Conservation (phyloP, 2,329 filamentous ascomycete species). For the Helminthosporium solani region DNA sequence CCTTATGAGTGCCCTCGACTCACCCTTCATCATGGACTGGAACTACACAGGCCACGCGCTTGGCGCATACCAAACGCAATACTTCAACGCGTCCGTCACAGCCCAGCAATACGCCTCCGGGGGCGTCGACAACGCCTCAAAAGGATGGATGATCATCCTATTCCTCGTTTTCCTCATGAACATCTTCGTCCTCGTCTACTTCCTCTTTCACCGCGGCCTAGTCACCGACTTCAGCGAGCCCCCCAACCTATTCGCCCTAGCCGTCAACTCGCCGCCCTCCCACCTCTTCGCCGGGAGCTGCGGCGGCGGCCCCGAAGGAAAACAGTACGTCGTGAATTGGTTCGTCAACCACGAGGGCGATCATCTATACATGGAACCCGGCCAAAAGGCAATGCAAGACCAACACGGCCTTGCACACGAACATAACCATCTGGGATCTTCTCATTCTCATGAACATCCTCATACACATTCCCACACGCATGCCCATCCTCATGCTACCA, state of each 20-base stretch:
- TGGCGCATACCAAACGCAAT: conserved; percentile 51
- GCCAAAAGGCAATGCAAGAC: conserved; percentile 31
- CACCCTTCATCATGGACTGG: conserved; percentile 60
- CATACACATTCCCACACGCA: conserved; percentile 5
- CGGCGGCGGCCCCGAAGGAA: conserved; percentile 55
- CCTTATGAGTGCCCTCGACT: conserved; percentile 58
- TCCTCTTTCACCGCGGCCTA: conserved; percentile 59
- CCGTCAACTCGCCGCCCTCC: conserved; percentile 64
- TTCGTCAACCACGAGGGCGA: conserved; percentile 50
- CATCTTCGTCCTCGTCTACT: conserved; percentile 63
- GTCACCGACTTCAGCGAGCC: conserved; percentile 80
- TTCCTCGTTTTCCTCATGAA: conserved; percentile 67
- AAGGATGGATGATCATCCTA: conserved; percentile 67
- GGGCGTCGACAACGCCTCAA: conserved; percentile 61
- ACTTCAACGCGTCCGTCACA: conserved; percentile 64
- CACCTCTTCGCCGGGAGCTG: conserved; percentile 56
- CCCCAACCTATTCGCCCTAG: conserved; percentile 70
- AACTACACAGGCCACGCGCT: conserved; percentile 39
- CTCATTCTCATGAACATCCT: conserved; percentile 5
- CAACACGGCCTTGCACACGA: conserved; percentile 33
- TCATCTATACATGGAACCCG: conserved; percentile 56
- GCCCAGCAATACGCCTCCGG: conserved; percentile 71
- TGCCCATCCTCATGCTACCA: not conserved
- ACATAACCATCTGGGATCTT: conserved; percentile 15
- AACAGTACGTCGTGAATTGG: conserved; percentile 51